Percentiles rank a stretch among this genome's conserved stretches.
phyloP scores from a whole-genome alignment of 441 rosid genomes.

The Manihot esculenta region DNA sequence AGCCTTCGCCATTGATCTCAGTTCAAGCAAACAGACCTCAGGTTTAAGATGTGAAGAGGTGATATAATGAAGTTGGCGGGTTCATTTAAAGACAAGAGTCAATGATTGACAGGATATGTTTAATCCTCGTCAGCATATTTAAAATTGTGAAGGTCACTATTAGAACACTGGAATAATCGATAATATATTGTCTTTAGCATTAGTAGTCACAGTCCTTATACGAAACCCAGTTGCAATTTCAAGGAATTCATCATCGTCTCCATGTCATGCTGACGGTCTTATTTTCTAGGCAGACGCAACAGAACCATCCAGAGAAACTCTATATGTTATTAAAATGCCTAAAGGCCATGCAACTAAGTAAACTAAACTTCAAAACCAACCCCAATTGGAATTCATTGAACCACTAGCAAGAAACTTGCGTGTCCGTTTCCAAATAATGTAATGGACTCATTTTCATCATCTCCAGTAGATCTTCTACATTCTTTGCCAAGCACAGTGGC shows the following conservation, averaged over 20 bases:
- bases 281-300: neutral
- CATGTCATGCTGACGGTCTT: neutral
- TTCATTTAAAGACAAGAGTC: neutral
- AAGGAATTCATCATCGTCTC: neutral
- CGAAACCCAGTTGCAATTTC: neutral
- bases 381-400: too few species aligned
- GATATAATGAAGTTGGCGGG: neutral
- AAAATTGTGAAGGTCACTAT: neutral
- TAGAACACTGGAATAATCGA: neutral
- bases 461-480: too few species aligned
- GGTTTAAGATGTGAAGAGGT: neutral
- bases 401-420: too few species aligned
- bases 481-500: too few species aligned
- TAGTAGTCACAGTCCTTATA: neutral
- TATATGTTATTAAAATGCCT: neutral
- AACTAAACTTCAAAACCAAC: neutral
- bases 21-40: neutral
- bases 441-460: too few species aligned
- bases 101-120: neutral
- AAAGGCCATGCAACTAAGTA: neutral
- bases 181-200: neutral
- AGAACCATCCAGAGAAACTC: neutral
- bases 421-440: too few species aligned
- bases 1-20: neutral
- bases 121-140: neutral